Percentiles rank a stretch among this genome's conserved stretches.
phyloP scores from a whole-genome alignment of 225 moss, liverwort and hornwort species.

The Neckera pumila region DNA sequence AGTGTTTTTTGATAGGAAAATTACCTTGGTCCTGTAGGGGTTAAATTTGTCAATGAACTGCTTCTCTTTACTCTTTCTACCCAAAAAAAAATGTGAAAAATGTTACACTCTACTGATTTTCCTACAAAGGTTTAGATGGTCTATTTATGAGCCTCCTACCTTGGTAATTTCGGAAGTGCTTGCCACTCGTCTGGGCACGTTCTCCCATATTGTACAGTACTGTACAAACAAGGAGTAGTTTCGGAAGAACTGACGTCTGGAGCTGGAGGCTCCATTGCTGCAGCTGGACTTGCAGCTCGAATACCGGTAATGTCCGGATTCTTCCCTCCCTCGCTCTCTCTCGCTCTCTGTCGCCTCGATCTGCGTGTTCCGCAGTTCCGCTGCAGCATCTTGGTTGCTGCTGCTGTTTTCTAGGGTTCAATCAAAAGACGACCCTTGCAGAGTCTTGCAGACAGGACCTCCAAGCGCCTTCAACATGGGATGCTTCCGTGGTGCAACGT shows the following conservation, averaged over 20 bases:
- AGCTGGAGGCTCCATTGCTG: neutral
- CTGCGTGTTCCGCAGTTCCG: neutral
- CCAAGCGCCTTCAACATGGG: too few species aligned
- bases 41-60: too few species aligned
- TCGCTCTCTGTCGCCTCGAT: neutral
- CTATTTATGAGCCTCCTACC: too few species aligned
- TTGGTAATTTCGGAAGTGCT: too few species aligned
- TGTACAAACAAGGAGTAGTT: neutral
- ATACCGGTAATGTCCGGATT: neutral
- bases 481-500: neutral
- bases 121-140: too few species aligned
- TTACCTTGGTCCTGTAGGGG: too few species aligned
- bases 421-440: neutral
- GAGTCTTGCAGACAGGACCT: too few species aligned
- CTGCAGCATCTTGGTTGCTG: neutral
- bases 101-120: too few species aligned
- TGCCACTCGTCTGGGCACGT: too few species aligned
- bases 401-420: neutral
- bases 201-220: neutral
- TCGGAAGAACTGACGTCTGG: neutral
- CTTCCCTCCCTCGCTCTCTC: neutral
- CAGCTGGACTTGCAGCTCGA: neutral
- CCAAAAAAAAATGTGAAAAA: too few species aligned
- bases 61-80: too few species aligned
- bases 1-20: too few species aligned